Percentiles rank a stretch among this genome's conserved stretches.
These are phyloP conservation scores for Hapsidospora chrysogenum DNA, from an alignment of 495 filamentous ascomycete genomes.

Conservation along the genomic window DNA sequence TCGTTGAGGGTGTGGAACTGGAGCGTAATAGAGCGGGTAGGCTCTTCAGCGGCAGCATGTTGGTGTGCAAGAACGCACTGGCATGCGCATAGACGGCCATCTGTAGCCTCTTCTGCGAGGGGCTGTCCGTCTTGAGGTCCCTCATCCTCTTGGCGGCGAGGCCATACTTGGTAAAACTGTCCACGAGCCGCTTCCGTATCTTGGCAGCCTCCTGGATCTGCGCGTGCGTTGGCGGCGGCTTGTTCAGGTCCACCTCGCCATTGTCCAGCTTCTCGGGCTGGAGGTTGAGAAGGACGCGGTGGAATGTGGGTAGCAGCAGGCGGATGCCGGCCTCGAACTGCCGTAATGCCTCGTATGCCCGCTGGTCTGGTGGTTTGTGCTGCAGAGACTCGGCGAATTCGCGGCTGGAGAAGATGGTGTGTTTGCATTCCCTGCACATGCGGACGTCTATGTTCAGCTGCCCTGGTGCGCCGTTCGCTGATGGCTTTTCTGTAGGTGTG, in stretches of 20 bases:
- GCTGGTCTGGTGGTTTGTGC: conserved; percentile 55
- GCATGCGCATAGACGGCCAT: conserved; percentile 73
- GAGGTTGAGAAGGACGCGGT: conserved; percentile 49
- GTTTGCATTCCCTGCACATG: conserved; percentile 81
- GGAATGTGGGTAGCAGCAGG: conserved; percentile 71
- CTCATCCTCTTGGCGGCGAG: conserved; percentile 67
- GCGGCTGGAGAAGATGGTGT: conserved; percentile 64
- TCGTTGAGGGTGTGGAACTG: conserved; percentile 21
- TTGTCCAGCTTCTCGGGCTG: conserved; percentile 22
- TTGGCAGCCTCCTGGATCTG: conserved; percentile 81
- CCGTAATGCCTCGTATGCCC: conserved; percentile 70
- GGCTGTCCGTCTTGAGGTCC: conserved; percentile 52
- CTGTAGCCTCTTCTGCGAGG: conserved; percentile 62
- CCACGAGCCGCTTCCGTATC: conserved; percentile 77
- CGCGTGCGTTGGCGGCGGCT: conserved; percentile 47
- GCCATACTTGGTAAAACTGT: conserved; percentile 84
- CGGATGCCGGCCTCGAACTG: conserved; percentile 87
- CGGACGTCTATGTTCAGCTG: conserved; percentile 63
- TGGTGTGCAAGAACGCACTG: conserved; percentile 69
- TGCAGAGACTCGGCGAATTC: conserved; percentile 62
- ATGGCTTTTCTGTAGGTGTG: conserved; percentile 42
- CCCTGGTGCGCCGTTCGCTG: conserved; percentile 9
- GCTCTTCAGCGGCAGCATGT: conserved; percentile 83
- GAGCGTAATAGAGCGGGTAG: conserved; percentile 67
- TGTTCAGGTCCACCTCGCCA: conserved; percentile 44